These are phyloP conservation scores for Epichloe typhina DNA, from an alignment of 2,329 filamentous ascomycete genomes.

Conservation along the genomic window DNA sequence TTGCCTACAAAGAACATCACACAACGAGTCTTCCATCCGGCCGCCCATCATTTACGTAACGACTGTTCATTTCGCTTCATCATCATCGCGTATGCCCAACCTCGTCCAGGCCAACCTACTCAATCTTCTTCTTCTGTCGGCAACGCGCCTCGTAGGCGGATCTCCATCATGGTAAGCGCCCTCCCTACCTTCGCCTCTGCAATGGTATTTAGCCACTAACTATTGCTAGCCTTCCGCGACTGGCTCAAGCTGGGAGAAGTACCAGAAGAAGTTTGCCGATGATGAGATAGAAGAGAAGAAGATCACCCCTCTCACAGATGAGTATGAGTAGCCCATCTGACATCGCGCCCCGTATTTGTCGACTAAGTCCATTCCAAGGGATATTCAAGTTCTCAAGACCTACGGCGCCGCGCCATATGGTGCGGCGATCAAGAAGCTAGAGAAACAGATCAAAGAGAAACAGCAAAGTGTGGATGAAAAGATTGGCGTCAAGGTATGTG, in stretches of 20 bases:
- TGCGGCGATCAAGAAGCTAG: conserved; percentile 85
- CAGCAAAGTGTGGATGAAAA: conserved; percentile 98
- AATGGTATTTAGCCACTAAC: conserved; percentile 12
- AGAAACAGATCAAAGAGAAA: conserved; percentile 99
- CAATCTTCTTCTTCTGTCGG: conserved; percentile 3
- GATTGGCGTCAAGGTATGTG: conserved; percentile 66
- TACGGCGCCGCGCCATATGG: conserved; percentile 96
- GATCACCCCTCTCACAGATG: conserved; percentile 91
- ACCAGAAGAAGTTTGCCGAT: conserved; percentile 91
- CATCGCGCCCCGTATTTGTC: background rate
- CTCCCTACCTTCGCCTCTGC: background rate
- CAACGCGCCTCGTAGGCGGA: conserved; percentile 16
- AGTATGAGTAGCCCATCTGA: conserved; percentile 46
- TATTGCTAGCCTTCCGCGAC: conserved; percentile 74
- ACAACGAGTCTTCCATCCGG: background rate
- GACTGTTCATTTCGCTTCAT: background rate
- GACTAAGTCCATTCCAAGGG: conserved; percentile 41
- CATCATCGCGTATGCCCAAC: no score
- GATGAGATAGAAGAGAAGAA: conserved; percentile 99
- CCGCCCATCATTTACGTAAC: background rate
- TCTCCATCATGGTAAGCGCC: conserved; percentile 28
- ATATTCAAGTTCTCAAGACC: conserved; percentile 98
- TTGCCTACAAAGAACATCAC: conserved; percentile 14
- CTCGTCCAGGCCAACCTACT: background rate
- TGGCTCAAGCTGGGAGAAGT: conserved; percentile 95